Evolutionary conservation across 163 green algal genomes (phyloP).

Genomic region (Chlamydomonas reinhardtii): DNA sequence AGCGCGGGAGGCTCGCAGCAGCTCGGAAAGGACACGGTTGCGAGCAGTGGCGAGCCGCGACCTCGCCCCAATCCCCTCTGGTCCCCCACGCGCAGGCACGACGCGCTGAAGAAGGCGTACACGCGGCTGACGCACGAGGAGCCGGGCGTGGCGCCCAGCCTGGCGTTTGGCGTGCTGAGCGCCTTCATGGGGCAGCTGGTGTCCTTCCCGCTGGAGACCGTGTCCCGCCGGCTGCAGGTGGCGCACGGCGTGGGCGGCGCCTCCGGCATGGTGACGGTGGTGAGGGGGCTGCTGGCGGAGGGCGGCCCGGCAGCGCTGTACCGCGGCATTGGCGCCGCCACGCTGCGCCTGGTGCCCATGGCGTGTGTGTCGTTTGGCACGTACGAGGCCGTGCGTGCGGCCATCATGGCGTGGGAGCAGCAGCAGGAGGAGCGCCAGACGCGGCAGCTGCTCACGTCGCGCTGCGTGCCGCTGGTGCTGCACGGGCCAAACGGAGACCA

Average conservation of each 20-base stretch:
- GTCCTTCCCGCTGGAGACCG: conserved; percentile 85
- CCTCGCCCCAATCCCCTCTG: too few species aligned
- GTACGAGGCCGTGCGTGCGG: conserved; percentile 75
- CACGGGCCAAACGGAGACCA: conserved; percentile 12
- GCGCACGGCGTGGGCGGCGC: conserved; percentile 1
- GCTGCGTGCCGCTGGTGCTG: conserved; percentile 38
- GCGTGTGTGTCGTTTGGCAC: conserved; percentile 83
- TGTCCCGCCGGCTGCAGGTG: conserved; percentile 80
- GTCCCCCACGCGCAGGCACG: too few species aligned
- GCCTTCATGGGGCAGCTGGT: conserved; percentile 81
- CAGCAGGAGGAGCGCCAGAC: conserved; percentile 4
- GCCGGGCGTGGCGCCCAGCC: conserved; percentile 60
- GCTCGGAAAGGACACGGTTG: too few species aligned
- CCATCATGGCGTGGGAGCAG: conserved; percentile 53
- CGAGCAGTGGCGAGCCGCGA: too few species aligned
- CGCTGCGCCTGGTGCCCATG: conserved; percentile 83
- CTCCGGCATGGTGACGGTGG: conserved; percentile 28
- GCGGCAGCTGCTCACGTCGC: not conserved
- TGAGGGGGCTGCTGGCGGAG: conserved; percentile 52
- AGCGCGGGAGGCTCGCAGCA: too few species aligned
- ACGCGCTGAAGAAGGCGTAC: conserved; percentile 82
- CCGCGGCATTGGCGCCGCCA: conserved; percentile 78
- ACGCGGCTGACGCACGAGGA: conserved; percentile 43
- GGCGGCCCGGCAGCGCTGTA: conserved; percentile 63
- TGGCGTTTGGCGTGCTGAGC: conserved; percentile 69